Conservation (phyloP, 2,329 filamentous ascomycete species). For the Orbilia quercus region DNA sequence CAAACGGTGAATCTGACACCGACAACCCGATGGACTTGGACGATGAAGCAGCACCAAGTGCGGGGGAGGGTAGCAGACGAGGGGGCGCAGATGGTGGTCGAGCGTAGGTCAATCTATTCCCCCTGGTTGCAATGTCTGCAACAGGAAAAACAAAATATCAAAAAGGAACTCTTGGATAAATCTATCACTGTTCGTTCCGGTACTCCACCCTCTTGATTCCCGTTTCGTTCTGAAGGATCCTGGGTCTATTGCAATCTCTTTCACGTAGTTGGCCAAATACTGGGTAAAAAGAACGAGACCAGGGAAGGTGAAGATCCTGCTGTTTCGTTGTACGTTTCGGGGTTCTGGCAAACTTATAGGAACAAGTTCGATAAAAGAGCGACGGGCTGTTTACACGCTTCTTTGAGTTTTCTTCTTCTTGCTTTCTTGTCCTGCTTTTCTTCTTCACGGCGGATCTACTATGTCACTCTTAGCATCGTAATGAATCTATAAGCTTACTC, state of each 20-base stretch:
- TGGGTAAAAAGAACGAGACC: neutral
- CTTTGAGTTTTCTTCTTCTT: neutral
- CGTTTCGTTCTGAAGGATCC: conserved; percentile 11
- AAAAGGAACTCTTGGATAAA: conserved; percentile 6
- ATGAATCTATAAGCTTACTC: conserved; percentile 55
- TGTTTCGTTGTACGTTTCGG: neutral
- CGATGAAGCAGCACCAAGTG: conserved; percentile 76
- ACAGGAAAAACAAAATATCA: conserved; percentile 28
- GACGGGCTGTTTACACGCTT: conserved; percentile 1
- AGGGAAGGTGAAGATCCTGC: neutral
- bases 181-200: conserved; percentile 51
- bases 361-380: conserved; percentile 1
- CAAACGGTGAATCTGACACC: conserved; percentile 85
- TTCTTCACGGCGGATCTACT: conserved; percentile 11
- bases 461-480: conserved; percentile 53
- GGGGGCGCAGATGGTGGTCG: conserved; percentile 95
- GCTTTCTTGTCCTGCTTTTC: conserved; percentile 8
- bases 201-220: conserved; percentile 41
- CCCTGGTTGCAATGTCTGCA: conserved; percentile 56
- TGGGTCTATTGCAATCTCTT: neutral
- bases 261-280: conserved; percentile 22
- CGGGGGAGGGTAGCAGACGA: conserved; percentile 87
- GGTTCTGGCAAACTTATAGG: neutral
- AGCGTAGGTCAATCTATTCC: conserved; percentile 86
- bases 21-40: conserved; percentile 82